A percentile compares a stretch with the other conserved stretches of the same genome.
Conservation (phyloP, 176 grass and related monocot genomes). For the Saccharum spontaneum region DNA sequence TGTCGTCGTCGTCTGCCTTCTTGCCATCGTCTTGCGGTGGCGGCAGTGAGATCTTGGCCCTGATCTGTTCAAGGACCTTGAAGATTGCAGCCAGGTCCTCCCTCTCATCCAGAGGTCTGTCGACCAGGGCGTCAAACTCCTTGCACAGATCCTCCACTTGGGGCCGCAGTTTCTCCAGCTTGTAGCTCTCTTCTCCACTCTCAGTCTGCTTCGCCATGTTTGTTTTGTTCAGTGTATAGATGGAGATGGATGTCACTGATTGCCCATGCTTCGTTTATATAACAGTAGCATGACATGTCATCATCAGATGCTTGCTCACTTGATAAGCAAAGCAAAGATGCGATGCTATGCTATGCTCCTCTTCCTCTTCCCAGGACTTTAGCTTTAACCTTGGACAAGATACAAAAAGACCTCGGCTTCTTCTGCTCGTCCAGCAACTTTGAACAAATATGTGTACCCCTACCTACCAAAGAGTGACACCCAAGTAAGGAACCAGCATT, state of each 20-base stretch:
- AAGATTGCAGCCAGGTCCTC: not conserved
- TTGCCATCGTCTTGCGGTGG: not conserved
- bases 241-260: not conserved
- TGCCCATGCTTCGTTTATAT: not conserved
- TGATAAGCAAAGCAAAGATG: slow-evolving; percentile 36
- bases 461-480: slow-evolving; percentile 21
- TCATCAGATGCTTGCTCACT: slow-evolving; percentile 44
- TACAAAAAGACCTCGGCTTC: not conserved
- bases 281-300: not conserved
- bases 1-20: not conserved
- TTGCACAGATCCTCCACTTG: not conserved
- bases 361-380: not conserved
- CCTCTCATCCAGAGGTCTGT: not conserved
- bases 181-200: not conserved
- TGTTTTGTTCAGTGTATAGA: not conserved
- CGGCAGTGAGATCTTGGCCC: not conserved
- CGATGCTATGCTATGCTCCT: no score
- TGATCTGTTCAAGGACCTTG: not conserved
- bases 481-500: slow-evolving; percentile 20
- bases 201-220: not conserved
- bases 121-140: not conserved
- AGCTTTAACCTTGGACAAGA: slow-evolving; percentile 10
- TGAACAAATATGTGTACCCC: not conserved
- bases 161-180: not conserved
- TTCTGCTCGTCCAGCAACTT: not conserved